A percentile compares a stretch with the other conserved stretches of the same genome.
These are phyloP conservation scores for Myxozyma vanderwaltii DNA, from an alignment of 805 yeast species.

Conservation along the genomic window DNA sequence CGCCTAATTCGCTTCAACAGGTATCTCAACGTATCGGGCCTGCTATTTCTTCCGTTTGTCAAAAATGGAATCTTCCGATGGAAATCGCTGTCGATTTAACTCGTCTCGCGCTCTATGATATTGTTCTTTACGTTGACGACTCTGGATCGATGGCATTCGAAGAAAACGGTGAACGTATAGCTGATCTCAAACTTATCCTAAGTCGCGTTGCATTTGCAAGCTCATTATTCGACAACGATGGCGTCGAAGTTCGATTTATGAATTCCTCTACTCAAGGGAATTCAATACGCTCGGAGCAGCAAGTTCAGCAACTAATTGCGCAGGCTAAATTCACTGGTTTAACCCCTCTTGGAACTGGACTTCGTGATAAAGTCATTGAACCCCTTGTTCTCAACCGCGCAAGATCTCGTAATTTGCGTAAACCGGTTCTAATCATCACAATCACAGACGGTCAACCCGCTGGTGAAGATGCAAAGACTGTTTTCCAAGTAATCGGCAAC, in stretches of 20 bases:
- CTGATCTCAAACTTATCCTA: conserved; percentile 40
- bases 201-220: conserved; percentile 38
- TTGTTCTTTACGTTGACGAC: conserved; percentile 41
- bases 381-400: conserved; percentile 38
- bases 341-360: conserved; percentile 40
- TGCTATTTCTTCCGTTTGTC: conserved; percentile 33
- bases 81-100: conserved; percentile 40
- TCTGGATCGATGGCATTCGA: conserved; percentile 44
- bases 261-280: conserved; percentile 37
- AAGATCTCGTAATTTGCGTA: conserved; percentile 32
- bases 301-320: conserved; percentile 33
- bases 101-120: conserved; percentile 40
- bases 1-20: conserved; percentile 39
- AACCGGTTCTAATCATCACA: conserved; percentile 40
- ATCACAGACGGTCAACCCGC: conserved; percentile 43
- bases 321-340: conserved; percentile 38
- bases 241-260: conserved; percentile 41
- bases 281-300: conserved; percentile 35
- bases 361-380: conserved; percentile 37
- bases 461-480: conserved; percentile 37
- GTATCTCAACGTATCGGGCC: conserved; percentile 35
- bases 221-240: conserved; percentile 39
- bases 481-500: conserved; percentile 35
- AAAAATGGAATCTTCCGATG: conserved; percentile 38
- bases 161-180: conserved; percentile 41